Base-by-base conservation (phyloP, 148 eudicot genomes). In the Selenicereus undatus region DNA sequence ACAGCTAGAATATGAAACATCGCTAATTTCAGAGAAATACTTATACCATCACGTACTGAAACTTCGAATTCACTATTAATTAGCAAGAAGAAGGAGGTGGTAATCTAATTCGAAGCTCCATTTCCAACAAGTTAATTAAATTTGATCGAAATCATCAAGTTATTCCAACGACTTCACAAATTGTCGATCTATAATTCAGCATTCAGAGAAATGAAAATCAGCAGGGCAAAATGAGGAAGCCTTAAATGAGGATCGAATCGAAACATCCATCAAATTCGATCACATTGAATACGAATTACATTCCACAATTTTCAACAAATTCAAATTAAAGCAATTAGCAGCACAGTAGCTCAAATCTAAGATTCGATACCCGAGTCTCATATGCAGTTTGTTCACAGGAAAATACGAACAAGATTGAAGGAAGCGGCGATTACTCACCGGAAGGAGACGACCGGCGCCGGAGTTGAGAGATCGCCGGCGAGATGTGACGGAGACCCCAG, bases 401-500 rank as follows among this genome's bases (percentile, higher is more conserved):
- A 64, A 64, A 39, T 39, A 39, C 2, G 68, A 64, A 24, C 5
- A 24, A n/a, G 68, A 64, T 7, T 1, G 68, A 64, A 64, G 29
- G n/a, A 6, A 60, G 65, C 2, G 7, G 69, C 8, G 69, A 64
- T n/a, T 10, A 66, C 71, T 66, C 29, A 66, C 71, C 71, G 71
- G 35, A 66, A 66, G 4, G 18, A 26, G 17, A 26, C 0, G 11
- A 66, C 35, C 71, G 71, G 71, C 71, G 18, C 35, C 35, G 35
- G 71, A 66, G 71, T 1, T 17, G 76, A 0, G 52, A 24, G 54
- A 73, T 73, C 76, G 71, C 71, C 71, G 71, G 71, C 71, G 35
- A 32, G 32, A 66, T 7, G 8, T 11, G 16, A 8, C 13, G 70
- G 70, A 12, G 70, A 65, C 27, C 32, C n/a, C 20, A 10, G 50